A percentile compares a stretch with the other conserved stretches of the same genome.
phyloP scores from a whole-genome alignment of 495 filamentous ascomycete genomes.

The Apodospora peruviana region DNA sequence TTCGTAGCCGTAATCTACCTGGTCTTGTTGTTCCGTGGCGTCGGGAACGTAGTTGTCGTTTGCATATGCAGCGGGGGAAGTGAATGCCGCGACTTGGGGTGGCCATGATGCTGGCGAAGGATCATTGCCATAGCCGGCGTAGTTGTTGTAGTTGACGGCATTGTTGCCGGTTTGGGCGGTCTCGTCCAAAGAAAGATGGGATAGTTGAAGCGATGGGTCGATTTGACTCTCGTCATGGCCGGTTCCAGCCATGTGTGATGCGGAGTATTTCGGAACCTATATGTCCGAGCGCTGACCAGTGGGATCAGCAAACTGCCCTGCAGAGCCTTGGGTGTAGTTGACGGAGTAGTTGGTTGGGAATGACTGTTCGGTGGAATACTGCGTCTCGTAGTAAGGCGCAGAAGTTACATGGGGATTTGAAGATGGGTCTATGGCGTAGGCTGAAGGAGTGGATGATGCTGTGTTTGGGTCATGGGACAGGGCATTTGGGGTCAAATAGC shows the following conservation, averaged over 20 bases:
- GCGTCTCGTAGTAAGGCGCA: neutral
- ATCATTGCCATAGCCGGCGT: too few relatives aligned
- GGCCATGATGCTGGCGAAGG: neutral
- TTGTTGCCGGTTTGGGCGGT: too few relatives aligned
- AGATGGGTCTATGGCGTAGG: too few relatives aligned
- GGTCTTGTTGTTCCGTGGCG: neutral
- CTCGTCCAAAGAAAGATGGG: neutral
- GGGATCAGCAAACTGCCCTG: neutral
- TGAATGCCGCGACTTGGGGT: neutral
- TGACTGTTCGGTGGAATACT: neutral
- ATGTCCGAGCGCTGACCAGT: neutral
- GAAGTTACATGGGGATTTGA: too few relatives aligned
- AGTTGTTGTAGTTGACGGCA: too few relatives aligned
- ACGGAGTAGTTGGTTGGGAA: neutral
- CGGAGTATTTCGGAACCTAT: neutral
- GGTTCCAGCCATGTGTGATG: neutral
- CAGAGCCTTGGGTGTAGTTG: neutral
- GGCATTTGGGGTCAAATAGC: neutral
- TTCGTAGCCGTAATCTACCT: too few relatives aligned
- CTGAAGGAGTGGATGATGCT: too few relatives aligned
- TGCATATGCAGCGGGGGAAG: neutral
- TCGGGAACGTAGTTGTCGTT: neutral
- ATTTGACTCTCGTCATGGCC: neutral
- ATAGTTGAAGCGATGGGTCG: neutral
- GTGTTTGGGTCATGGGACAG: neutral